These are phyloP conservation scores for Davidsoniella eucalypti DNA, from an alignment of 2,329 filamentous ascomycete species.

Conservation along the genomic window DNA sequence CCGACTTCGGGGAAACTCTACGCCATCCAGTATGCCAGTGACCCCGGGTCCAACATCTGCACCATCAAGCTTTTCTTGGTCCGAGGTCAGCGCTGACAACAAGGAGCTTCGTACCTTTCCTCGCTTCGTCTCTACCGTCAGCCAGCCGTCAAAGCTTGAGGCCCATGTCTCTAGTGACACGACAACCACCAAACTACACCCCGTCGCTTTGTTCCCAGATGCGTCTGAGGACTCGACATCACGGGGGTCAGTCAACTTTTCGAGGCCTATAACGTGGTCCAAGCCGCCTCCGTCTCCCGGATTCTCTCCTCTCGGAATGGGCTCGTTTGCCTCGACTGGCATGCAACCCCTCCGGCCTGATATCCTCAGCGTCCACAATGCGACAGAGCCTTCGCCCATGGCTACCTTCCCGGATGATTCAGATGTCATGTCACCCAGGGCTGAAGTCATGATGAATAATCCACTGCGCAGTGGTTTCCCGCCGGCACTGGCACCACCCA, in stretches of 20 bases:
- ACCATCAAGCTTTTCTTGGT: slow-evolving; percentile 46
- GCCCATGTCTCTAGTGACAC: background rate
- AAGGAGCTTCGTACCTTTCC: slow-evolving; percentile 24
- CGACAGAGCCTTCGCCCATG: no score
- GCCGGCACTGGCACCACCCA: background rate
- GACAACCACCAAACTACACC: background rate
- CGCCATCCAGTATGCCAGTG: slow-evolving; percentile 31
- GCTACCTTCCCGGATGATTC: slow-evolving; percentile 28
- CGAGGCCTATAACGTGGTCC: slow-evolving; percentile 15
- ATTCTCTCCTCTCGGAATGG: slow-evolving; percentile 17
- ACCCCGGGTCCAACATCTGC: slow-evolving; percentile 51
- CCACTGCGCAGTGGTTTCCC: slow-evolving; percentile 32
- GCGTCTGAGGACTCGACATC: background rate
- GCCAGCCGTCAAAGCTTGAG: background rate
- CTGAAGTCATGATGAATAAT: slow-evolving; percentile 55
- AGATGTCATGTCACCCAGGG: slow-evolving; percentile 53
- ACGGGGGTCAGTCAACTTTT: slow-evolving; percentile 5
- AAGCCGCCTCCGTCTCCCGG: slow-evolving; percentile 31
- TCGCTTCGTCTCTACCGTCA: slow-evolving; percentile 23
- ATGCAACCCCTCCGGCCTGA: background rate
- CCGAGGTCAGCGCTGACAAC: slow-evolving; percentile 28
- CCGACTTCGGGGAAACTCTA: slow-evolving; percentile 36
- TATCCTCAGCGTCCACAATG: background rate
- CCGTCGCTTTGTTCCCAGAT: background rate
- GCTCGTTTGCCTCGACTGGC: background rate